Conservation (phyloP, 2,329 filamentous ascomycete genomes). For the Monilinia vaccinii-corymbosi region DNA sequence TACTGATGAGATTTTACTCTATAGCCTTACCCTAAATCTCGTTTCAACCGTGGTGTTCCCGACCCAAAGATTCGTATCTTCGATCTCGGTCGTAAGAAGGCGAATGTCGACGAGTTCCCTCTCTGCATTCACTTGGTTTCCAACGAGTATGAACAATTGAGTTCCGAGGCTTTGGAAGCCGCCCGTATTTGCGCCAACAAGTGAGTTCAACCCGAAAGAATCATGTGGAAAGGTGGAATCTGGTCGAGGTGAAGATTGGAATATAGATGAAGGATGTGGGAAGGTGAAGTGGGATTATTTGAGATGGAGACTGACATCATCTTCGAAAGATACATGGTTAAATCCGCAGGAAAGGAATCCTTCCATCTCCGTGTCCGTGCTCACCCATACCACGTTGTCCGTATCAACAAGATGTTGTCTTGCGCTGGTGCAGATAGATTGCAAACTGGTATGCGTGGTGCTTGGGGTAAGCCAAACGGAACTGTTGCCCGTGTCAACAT, state of each 20-base stretch:
- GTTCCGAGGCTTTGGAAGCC: conserved; percentile 97
- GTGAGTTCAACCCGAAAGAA: conserved; percentile 36
- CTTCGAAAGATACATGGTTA: conserved; percentile 48
- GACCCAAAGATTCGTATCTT: conserved; percentile 85
- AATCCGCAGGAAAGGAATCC: conserved; percentile 61
- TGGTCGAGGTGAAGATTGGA: conserved; percentile 2
- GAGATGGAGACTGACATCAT: conserved; percentile 10
- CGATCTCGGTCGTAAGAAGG: conserved; percentile 97
- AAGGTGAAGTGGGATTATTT: neutral
- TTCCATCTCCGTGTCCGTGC: conserved; percentile 74
- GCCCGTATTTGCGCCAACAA: conserved; percentile 99
- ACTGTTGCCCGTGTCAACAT: conserved; percentile 99
- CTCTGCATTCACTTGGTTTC: conserved; percentile 98
- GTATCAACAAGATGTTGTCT: conserved; percentile 99
- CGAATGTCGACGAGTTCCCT: conserved; percentile 98
- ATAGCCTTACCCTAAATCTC: conserved; percentile 96
- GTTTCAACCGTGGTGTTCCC: conserved; percentile 99
- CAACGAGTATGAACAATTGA: conserved; percentile 99
- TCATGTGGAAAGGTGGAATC: neutral
- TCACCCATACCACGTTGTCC: conserved; percentile 99
- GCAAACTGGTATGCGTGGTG: conserved; percentile 99
- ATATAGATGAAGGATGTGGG: neutral
- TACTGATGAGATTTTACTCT: conserved; percentile 16
- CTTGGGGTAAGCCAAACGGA: conserved; percentile 99
- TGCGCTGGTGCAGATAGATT: conserved; percentile 99